Evolutionary conservation across 352 stramenopile genomes (phyloP).

Genomic region (Pythium angustatum): DNA sequence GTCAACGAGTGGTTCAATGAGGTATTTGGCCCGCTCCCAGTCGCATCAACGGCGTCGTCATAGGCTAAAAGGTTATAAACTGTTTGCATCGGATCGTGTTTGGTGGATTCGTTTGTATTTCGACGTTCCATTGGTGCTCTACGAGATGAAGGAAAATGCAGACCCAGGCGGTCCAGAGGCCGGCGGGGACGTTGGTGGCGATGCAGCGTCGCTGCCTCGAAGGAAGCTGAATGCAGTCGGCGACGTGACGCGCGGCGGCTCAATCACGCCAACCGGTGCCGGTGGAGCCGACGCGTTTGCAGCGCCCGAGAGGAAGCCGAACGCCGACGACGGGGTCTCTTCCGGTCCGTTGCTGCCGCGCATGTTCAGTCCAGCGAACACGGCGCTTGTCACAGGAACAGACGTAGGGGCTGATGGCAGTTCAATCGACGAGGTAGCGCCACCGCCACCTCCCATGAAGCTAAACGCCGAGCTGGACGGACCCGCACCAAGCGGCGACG

Average conservation of each 20-base stretch:
- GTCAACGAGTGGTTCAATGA: constrained; percentile 27
- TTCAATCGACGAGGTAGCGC: background rate
- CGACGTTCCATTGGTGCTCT: background rate
- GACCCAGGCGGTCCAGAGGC: constrained; percentile 15
- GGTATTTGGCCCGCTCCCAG: constrained; percentile 9
- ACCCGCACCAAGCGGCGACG: constrained; percentile 20
- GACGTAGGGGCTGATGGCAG: background rate
- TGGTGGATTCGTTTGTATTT: too few species aligned
- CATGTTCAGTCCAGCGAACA: constrained; percentile 62
- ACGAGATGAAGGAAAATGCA: constrained; percentile 35
- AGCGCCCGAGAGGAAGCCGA: constrained; percentile 51
- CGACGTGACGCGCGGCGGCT: constrained; percentile 45
- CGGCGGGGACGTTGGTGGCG: constrained; percentile 29
- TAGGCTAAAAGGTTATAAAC: background rate
- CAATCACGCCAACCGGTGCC: constrained; percentile 25
- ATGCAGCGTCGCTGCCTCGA: constrained; percentile 25
- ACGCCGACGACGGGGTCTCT: constrained; percentile 39
- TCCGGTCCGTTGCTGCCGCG: constrained; percentile 30
- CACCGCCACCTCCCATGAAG: constrained; percentile 17
- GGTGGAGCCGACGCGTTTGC: constrained; percentile 17
- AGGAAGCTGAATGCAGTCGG: constrained; percentile 69
- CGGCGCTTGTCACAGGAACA: constrained; percentile 26
- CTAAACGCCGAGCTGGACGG: constrained; percentile 29
- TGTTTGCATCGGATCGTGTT: too few species aligned
- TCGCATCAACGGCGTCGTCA: background rate